These are phyloP conservation scores for Candida glucosophila DNA, from an alignment of 1,139 yeast genomes.

Conservation along the genomic window DNA sequence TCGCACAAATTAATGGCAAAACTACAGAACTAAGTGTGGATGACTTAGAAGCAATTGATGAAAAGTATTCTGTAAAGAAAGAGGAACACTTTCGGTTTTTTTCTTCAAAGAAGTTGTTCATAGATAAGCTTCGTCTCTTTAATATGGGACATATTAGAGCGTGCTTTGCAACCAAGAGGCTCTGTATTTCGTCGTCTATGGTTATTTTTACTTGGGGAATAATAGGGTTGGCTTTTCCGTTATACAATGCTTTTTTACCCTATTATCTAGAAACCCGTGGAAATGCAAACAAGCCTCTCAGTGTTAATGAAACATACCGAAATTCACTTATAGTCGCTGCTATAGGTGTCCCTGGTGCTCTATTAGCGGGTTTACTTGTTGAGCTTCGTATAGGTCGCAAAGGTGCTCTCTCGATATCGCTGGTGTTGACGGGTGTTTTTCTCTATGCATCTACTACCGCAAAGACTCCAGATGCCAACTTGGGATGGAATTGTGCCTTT, in stretches of 20 bases:
- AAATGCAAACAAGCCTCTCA: slow-evolving; percentile 20
- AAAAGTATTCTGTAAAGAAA: slow-evolving; percentile 8
- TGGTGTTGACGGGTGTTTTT: slow-evolving; percentile 30
- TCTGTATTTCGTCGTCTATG: slow-evolving; percentile 25
- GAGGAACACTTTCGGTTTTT: slow-evolving; percentile 1
- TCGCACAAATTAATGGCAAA: slow-evolving; percentile 26
- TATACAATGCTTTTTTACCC: slow-evolving; percentile 37
- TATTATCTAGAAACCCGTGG: slow-evolving; percentile 29
- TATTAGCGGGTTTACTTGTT: slow-evolving; percentile 30
- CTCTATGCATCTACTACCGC: slow-evolving; percentile 36
- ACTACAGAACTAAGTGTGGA: slow-evolving; percentile 18
- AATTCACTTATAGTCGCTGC: slow-evolving; percentile 34
- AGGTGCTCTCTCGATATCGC: slow-evolving; percentile 26
- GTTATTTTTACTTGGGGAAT: slow-evolving; percentile 35
- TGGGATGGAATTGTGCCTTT: slow-evolving; percentile 39
- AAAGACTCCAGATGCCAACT: slow-evolving; percentile 25
- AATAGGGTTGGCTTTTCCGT: slow-evolving; percentile 38
- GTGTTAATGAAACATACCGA: slow-evolving; percentile 29
- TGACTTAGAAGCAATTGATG: slow-evolving; percentile 22
- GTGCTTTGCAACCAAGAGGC: slow-evolving; percentile 26
- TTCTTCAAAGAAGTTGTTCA: slow-evolving; percentile 7
- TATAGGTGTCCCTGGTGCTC: slow-evolving; percentile 34
- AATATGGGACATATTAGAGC: slow-evolving; percentile 23
- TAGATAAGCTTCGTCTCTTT: slow-evolving; percentile 14
- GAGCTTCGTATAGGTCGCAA: slow-evolving; percentile 33